phyloP scores from a whole-genome alignment of 2,329 filamentous ascomycete genomes.

The Aureobasidium sp. region DNA sequence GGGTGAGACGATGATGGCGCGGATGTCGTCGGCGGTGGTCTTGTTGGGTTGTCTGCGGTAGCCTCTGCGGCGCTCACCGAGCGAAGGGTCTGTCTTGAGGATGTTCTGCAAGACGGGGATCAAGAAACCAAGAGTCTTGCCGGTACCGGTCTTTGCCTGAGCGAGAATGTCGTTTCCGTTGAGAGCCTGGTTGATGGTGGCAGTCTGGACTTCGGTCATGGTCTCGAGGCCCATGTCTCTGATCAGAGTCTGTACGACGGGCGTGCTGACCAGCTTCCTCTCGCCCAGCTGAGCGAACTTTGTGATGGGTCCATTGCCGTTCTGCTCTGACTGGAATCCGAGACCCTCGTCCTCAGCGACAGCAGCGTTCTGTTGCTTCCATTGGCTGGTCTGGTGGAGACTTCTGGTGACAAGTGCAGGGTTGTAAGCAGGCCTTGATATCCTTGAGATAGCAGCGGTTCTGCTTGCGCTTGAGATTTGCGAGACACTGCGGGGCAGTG shows the following conservation, averaged over 20 bases:
- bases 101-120: conserved; percentile 79
- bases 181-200: conserved; percentile 74
- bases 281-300: conserved; percentile 39
- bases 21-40: conserved; percentile 47
- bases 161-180: conserved; percentile 77
- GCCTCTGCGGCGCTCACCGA: conserved; percentile 42
- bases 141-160: conserved; percentile 93
- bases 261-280: conserved; percentile 51
- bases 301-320: conserved; percentile 24
- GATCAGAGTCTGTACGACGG: conserved; percentile 62
- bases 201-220: conserved; percentile 89
- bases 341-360: conserved; percentile 23
- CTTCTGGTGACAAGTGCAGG: conserved; percentile 13
- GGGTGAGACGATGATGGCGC: conserved; percentile 55
- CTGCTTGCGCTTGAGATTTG: conserved; percentile 17
- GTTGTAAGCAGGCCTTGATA: conserved; percentile 2
- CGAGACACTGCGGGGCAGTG: conserved; percentile 22
- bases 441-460: conserved; percentile 2
- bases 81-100: conserved; percentile 54
- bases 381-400: conserved; percentile 35
- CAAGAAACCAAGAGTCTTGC: conserved; percentile 92
- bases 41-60: conserved; percentile 12
- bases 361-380: conserved; percentile 32
- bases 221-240: conserved; percentile 65
- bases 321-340: conserved; percentile 18